Evolutionary conservation across 2,329 filamentous ascomycete genomes (phyloP), one percentile per base, ranked within the genome.

Genomic region (Neofusicoccum umdonicola): DNA sequence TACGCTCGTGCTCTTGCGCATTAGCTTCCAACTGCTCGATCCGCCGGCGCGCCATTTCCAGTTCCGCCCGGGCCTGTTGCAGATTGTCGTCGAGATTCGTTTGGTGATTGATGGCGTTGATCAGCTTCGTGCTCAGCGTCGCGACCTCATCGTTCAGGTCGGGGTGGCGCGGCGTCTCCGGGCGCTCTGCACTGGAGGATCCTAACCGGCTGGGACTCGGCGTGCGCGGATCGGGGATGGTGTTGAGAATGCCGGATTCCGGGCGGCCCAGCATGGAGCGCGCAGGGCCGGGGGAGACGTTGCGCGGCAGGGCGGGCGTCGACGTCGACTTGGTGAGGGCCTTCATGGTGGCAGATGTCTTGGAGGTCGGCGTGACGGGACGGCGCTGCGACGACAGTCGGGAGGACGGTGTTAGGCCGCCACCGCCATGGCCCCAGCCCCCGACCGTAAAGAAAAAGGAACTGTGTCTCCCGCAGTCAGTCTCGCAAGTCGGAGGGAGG

Each of bases 61-160:
- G 82, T 73, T 98, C 93, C 74, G 93, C 89, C 42, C 93, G 87
- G 15, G 93, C 90, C 60, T 88, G 88, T 57, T 92, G 90, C 17
- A 99, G 83, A 11, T 88, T 91, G 77, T 99, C 95, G 77, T 98
- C 95, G 50, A 99, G 85, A 22, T 86, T 89, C 7, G 93, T 97
- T 78, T 97, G 93, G 77, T 96, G 90, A 75, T 99, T 99, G 79
- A 99, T 97, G 50, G 95, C 94, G 73, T 95, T 94, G 71, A 99
- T 94, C 68, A 99, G 87, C 78, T 99, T 99, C 56, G 93, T 94
- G 79, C 93, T 98, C 37, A 99, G 83, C 6, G 91, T 88, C 7
- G 94, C 91, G 34, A 99, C 92, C 78, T 98, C 95, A 69, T 83
- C 83, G 74, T 85, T 88, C 48, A 89, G 74, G 70, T 89, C 87